Base-by-base conservation (phyloP, 164 flowering plant genomes). In the Vitis labrusca region DNA sequence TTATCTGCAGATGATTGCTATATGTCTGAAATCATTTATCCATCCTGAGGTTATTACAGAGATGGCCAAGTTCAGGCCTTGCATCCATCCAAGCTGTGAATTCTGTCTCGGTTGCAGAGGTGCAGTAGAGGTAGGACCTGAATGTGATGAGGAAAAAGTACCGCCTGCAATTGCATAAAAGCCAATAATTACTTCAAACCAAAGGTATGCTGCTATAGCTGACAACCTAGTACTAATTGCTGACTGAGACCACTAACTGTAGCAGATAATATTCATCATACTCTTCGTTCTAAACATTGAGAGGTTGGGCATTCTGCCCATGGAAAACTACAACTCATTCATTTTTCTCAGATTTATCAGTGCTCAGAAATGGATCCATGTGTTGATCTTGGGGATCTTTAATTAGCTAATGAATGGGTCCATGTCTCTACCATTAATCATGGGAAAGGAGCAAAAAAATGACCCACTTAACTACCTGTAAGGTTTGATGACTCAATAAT, bases 31-130 rank as follows among this genome's bases (percentile, higher is more conserved):
- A 66, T 83, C 74, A 85, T 73, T 84, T 80, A 59, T 89, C 88
- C 29, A 94, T 80, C 74, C 91, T 85, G 15, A 94, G 85, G 75
- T 92, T 88, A 76, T 83, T 74, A 68, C 94, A 94, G 27, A 94
- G 89, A 77, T 94, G 91, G 51, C 93, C 92, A 14, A 94, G 95
- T 81, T 94, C 98, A 61, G 98, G 98, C 73, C 97, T 80, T 30
- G 83, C 86, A 47, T 81, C 81, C 90, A 92, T 89, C 98, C 98
- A 94, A 1, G 85, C 64, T 2, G 84, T 50, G 77, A 94, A 94
- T 58, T 71, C 73, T 30, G 74, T 82, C 66, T 86, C 87, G n/a
- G 71, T 74, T 60, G 88, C 77, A 44, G 85, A 79, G 15, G 86
- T 79, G 80, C 84, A 75, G 80, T 87, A 88, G 8, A 94, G 95